Base-by-base conservation (phyloP, 225 moss, liverwort and hornwort genomes). In the Straminergon stramineum region DNA sequence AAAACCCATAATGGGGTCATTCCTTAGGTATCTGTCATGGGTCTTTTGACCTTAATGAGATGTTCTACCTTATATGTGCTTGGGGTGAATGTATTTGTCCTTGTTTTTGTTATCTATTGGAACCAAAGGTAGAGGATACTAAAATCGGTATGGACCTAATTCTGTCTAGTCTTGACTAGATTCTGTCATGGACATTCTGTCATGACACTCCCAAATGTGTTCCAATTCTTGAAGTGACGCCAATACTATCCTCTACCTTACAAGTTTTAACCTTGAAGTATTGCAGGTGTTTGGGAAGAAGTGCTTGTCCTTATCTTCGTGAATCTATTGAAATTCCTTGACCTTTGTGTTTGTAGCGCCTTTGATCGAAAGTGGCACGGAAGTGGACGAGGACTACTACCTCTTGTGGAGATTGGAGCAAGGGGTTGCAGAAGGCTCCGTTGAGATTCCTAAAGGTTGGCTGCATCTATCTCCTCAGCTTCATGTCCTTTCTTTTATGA, bases 401-500 rank as follows among this genome's bases (percentile, higher is more conserved):
- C 87, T 96, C 56, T 87, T 95, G 41, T 97, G 98, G 97, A 97
- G 98, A 90, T 63, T 99, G 86, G 97, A 99, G 90, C 98, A 96
- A 93, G 98, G 99, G 20, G 89, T 99, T 90, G 87, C 97, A 45
- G 99, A 97, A 95, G 99, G 97, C 68, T 95, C 95, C 48, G 90
- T 88, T 31, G 98, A 99, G 92, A 99, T 99, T 57, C 95, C 95
- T 32, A 95, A 95, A 96, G 99, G 99, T 96, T 88, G 79, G 65
- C 21, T 68, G 43, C 83, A 68, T 67, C 20, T 6, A 60, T 80
- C 18, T 58, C 58, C 56, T 64, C 65, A 64, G 51, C 51, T 24
- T 24, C 51, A 22, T 83, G 24, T 35, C 51, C 65, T 65, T 65
- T 17, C 17, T 51, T 35, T 32, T 17, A 83, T 35, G 17, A 82